Conservation (phyloP, 2,329 filamentous ascomycete species). For the Cercospora sp. region DNA sequence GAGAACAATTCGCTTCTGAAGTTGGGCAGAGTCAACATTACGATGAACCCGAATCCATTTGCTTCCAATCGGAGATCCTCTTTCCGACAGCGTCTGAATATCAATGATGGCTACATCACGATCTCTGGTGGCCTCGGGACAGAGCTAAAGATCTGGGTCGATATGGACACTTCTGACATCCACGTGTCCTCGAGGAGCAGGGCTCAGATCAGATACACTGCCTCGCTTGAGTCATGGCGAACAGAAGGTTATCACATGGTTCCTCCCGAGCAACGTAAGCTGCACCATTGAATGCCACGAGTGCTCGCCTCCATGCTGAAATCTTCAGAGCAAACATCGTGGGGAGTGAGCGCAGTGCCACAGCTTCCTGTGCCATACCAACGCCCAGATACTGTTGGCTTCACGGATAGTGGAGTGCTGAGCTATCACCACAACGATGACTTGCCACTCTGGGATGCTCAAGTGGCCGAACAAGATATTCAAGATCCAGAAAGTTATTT, state of each 20-base stretch:
- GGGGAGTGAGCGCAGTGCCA: not conserved
- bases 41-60: not conserved
- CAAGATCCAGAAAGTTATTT: not conserved
- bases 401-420: not conserved
- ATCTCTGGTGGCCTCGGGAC: not conserved
- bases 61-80: not conserved
- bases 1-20: not conserved
- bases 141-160: not conserved
- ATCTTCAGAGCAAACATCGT: not conserved
- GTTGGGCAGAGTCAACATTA: not conserved
- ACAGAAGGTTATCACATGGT: not conserved
- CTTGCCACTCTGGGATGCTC: not conserved
- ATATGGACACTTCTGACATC: not conserved
- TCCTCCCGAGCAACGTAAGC: not conserved
- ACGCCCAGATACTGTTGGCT: not conserved
- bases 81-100: not conserved
- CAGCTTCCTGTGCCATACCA: not conserved
- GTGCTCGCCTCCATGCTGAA: not conserved
- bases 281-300: not conserved
- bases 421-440: not conserved
- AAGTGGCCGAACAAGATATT: not conserved
- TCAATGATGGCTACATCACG: not conserved
- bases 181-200: not conserved
- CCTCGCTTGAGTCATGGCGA: not conserved
- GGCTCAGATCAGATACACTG: not conserved